phyloP scores from a whole-genome alignment of 1,284 basidiomycete species.

The Puccinia coronata region DNA sequence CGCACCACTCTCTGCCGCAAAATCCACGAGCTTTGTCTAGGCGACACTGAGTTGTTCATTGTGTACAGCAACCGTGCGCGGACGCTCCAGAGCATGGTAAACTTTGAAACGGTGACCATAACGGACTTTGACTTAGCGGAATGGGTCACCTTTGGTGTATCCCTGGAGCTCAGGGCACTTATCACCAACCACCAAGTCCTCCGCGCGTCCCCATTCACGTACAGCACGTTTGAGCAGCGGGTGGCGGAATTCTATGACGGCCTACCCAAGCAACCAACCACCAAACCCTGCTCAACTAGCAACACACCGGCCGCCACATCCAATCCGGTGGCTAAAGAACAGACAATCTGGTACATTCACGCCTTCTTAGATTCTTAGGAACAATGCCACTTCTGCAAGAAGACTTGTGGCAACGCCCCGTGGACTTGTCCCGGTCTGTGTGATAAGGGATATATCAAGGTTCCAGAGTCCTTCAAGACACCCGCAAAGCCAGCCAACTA shows the following conservation, averaged over 20 bases:
- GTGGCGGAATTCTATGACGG: neutral
- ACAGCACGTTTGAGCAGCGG: neutral
- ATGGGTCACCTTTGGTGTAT: neutral
- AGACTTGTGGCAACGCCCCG: no score
- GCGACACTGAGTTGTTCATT: neutral
- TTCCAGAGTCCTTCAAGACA: neutral
- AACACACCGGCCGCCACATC: no score
- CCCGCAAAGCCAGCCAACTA: neutral
- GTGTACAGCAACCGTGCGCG: neutral
- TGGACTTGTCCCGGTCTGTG: neutral
- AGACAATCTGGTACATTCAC: no score
- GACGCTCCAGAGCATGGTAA: neutral
- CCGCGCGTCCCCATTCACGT: neutral
- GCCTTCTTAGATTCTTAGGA: no score
- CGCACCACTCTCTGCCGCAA: no score
- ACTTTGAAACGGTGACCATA: neutral
- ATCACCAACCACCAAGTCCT: neutral
- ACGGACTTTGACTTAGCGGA: neutral
- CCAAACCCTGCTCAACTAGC: neutral
- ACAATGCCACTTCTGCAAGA: no score
- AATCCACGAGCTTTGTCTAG: neutral
- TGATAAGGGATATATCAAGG: neutral
- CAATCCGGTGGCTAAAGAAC: no score
- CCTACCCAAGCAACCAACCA: neutral
- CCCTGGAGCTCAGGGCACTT: neutral